These are phyloP conservation scores for Gypsophila paniculata DNA, from an alignment of 179 eudicot genomes.

Conservation along the genomic window DNA sequence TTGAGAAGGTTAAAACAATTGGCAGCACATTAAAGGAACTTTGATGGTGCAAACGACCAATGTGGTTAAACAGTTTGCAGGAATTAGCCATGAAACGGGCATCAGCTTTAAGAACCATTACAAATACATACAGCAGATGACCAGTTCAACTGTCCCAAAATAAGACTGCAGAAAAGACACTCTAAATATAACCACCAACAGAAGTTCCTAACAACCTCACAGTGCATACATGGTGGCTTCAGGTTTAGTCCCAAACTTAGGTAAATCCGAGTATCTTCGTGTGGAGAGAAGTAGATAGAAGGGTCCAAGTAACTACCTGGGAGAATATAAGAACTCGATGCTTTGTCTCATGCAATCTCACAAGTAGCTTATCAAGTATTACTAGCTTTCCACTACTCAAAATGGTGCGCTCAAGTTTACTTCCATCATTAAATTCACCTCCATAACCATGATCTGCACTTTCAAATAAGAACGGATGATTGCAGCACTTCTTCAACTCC, in stretches of 20 bases:
- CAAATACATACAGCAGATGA: not conserved
- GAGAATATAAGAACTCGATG: slow-evolving; percentile 99
- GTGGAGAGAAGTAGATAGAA: not conserved
- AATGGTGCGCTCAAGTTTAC: slow-evolving; percentile 79
- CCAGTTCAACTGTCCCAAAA: not conserved
- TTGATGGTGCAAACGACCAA: slow-evolving; percentile 1
- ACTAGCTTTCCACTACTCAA: slow-evolving; percentile 96
- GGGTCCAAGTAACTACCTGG: slow-evolving; percentile 51
- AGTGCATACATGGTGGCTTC: not conserved
- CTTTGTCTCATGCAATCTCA: slow-evolving; percentile 83
- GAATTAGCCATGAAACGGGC: slow-evolving; percentile 7
- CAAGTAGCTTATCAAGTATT: slow-evolving; percentile 88
- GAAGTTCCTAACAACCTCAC: not conserved
- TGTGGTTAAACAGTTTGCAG: not conserved
- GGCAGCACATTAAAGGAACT: not conserved
- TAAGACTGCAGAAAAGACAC: not conserved
- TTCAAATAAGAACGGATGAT: slow-evolving; percentile 97
- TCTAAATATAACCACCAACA: not conserved
- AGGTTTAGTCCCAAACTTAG: not conserved
- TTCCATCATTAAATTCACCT: slow-evolving; percentile 81
- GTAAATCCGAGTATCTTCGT: slow-evolving; percentile 1
- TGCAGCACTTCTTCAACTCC: slow-evolving; percentile 99
- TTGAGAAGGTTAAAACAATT: no score
- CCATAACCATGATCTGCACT: slow-evolving; percentile 99
- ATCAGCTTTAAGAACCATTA: not conserved